Percentiles rank a stretch among this genome's conserved stretches.
phyloP scores from a whole-genome alignment of 2,329 filamentous ascomycete species.

The Aureobasidium sp. region DNA sequence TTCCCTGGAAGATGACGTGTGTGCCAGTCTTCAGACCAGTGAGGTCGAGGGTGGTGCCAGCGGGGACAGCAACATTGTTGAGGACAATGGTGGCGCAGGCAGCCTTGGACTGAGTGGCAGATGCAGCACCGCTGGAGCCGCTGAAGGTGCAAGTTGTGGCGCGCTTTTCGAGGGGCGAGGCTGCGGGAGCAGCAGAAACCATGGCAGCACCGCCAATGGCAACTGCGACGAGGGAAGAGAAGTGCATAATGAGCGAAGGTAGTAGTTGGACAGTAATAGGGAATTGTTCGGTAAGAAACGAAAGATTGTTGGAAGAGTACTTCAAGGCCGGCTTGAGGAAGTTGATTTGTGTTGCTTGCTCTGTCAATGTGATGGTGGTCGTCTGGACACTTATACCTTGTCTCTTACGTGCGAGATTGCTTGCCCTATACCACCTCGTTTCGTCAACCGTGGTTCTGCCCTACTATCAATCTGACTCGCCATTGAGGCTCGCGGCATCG shows the following conservation, averaged over 20 bases:
- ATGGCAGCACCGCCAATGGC: conserved; percentile 14
- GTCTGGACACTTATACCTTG: background rate
- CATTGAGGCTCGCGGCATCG: background rate
- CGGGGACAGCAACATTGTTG: conserved; percentile 31
- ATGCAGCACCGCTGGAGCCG: conserved; percentile 13
- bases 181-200: conserved; percentile 11
- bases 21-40: conserved; percentile 29
- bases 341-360: conserved; percentile 2
- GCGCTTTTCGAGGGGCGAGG: conserved; percentile 9
- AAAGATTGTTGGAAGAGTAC: background rate
- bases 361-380: background rate
- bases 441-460: background rate
- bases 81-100: conserved; percentile 34
- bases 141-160: conserved; percentile 18
- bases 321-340: conserved; percentile 9
- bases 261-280: background rate
- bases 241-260: conserved; percentile 10
- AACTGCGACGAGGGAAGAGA: conserved; percentile 16
- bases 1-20: conserved; percentile 54
- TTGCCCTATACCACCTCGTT: conserved; percentile 1
- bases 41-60: conserved; percentile 33
- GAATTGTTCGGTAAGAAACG: background rate
- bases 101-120: conserved; percentile 17
- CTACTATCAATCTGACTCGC: background rate
- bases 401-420: background rate